Evolutionary conservation across 345 rosid genomes (phyloP), one percentile per base, ranked within the genome.

Genomic region (Euphorbia pulcherrima): DNA sequence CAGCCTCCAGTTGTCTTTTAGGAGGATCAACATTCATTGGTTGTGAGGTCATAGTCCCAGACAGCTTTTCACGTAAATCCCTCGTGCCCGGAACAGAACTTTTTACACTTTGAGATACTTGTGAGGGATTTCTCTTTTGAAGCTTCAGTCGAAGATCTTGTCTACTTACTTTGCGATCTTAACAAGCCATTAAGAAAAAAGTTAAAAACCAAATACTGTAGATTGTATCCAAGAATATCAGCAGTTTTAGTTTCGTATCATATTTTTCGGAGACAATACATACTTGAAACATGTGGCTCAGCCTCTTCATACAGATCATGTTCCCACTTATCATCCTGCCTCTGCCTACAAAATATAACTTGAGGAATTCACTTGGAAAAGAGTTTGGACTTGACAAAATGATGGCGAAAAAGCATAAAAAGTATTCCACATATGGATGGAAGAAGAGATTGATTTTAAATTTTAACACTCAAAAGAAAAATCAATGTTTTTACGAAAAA

Each of bases 271-370:
- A 77, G 69, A 67, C 54, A 76, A 80, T 73, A 46, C 90, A 72
- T 95, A 95, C 99, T 82, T 83, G 97, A 85, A 72, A 75, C 76
- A 57, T 73, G 83, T 54, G 83, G 84, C 70, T 68, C 85, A 62
- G 81, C 77, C 56, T 74, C 74, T 13, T 67, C 55, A 74, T 72
- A 92, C 75, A 95, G 97, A 85, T 95, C 99, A 74, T 95, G 99
- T 83, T 92, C 94, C 99, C 99, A 95, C 78, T 85, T 95, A 77
- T 95, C 98, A 72, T 87, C 93, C 72, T 85, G 92, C 85, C 99
- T 85, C 81, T 85, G 92, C 78, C 98, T 95, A 92, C 79, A 83
- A 77, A 73, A 73, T 26, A 54, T 16, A 65, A 44, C 50, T 44
- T 44, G 16, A 28, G n/a, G 20, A 53, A 66, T n/a, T 28, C 41